Percentiles rank a stretch among this genome's conserved stretches.
Conservation (phyloP, 345 rosid species). For the Crucihimalaya himalaica region DNA sequence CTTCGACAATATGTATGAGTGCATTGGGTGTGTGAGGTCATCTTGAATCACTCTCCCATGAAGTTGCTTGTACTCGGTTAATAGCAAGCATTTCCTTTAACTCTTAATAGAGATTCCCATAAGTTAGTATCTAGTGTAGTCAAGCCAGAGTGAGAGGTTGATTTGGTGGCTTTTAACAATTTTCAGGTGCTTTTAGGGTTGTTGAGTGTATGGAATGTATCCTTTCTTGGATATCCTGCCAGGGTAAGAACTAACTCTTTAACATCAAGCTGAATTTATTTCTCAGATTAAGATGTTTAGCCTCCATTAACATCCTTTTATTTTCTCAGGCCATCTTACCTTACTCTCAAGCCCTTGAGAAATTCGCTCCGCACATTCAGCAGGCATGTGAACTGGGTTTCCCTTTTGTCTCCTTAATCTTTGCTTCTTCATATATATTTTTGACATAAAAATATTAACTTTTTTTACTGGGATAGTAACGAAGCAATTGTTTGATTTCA, state of each 20-base stretch:
- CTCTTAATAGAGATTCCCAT: not conserved
- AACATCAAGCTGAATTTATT: slow-evolving; percentile 21
- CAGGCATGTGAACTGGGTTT: slow-evolving; percentile 56
- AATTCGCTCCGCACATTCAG: slow-evolving; percentile 93
- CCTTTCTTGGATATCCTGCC: slow-evolving; percentile 93
- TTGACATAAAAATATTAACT: not conserved
- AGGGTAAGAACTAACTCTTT: slow-evolving; percentile 54
- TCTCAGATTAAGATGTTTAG: not conserved
- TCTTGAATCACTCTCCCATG: slow-evolving; percentile 3
- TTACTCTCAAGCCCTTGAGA: slow-evolving; percentile 93
- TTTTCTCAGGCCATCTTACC: slow-evolving; percentile 86
- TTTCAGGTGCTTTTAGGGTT: slow-evolving; percentile 88
- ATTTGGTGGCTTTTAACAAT: slow-evolving; percentile 1
- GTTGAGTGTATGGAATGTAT: slow-evolving; percentile 91
- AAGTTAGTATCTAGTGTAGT: not conserved
- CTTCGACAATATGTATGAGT: not conserved
- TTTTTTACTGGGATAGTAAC: not conserved
- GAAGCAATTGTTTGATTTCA: slow-evolving; percentile 28
- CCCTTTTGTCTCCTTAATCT: not conserved
- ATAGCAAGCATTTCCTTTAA: slow-evolving; percentile 4
- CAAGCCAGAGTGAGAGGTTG: not conserved
- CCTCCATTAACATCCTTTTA: slow-evolving; percentile 19
- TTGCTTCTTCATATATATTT: not conserved
- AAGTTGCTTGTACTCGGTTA: not conserved
- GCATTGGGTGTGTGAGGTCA: not conserved